Evolutionary conservation across 257 asterid species (phyloP).

Genomic region (Paraleonurus japonicus): DNA sequence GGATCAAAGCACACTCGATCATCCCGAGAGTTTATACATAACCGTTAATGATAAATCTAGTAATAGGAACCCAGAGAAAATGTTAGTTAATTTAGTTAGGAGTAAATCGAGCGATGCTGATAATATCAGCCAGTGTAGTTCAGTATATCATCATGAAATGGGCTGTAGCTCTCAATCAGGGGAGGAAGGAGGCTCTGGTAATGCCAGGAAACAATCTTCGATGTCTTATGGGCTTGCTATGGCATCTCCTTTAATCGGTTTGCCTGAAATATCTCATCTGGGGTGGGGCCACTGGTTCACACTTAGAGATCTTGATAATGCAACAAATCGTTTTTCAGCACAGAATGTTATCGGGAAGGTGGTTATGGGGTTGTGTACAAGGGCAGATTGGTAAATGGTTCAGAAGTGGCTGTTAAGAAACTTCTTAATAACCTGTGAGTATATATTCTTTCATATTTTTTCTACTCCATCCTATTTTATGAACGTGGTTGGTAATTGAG

Average conservation of each 20-base stretch:
- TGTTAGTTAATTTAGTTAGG: slow-evolving; percentile 69
- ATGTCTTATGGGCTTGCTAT: slow-evolving; percentile 52
- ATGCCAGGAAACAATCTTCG: slow-evolving; percentile 56
- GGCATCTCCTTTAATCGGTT: slow-evolving; percentile 87
- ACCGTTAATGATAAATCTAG: slow-evolving; percentile 59
- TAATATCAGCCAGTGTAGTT: slow-evolving; percentile 80
- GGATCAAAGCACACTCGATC: slow-evolving; percentile 42
- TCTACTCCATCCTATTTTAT: background rate
- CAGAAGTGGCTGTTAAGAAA: slow-evolving; percentile 91
- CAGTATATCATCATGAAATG: slow-evolving; percentile 63
- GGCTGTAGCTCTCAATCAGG: slow-evolving; percentile 86
- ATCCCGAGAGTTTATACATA: slow-evolving; percentile 47
- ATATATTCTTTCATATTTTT: slow-evolving; percentile 21
- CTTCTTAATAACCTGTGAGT: slow-evolving; percentile 95
- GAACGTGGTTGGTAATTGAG: slow-evolving; percentile 14
- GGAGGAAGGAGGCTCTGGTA: slow-evolving; percentile 86
- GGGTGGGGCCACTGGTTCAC: slow-evolving; percentile 99
- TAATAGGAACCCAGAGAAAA: slow-evolving; percentile 61
- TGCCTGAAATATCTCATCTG: slow-evolving; percentile 93
- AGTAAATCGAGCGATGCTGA: slow-evolving; percentile 79
- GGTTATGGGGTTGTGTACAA: slow-evolving; percentile 91
- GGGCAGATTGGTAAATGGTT: slow-evolving; percentile 81
- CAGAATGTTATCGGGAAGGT: slow-evolving; percentile 90
- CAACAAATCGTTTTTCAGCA: slow-evolving; percentile 71
- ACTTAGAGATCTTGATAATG: slow-evolving; percentile 85